These are phyloP conservation scores for Alternaria arborescens DNA, from an alignment of 2,329 filamentous ascomycete species.

Conservation along the genomic window DNA sequence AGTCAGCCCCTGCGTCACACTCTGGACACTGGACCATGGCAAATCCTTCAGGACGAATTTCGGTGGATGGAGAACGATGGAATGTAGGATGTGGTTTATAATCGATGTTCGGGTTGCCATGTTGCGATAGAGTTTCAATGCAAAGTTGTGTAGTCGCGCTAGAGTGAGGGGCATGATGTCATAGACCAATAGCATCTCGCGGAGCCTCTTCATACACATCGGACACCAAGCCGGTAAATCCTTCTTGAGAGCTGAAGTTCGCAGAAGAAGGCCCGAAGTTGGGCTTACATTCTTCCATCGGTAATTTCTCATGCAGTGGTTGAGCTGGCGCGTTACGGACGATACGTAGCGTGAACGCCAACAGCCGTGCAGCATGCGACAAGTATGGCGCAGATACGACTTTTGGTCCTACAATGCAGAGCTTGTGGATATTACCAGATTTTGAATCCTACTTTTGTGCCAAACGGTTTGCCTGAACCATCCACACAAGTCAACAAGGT, in stretches of 20 bases:
- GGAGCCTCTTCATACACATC: background rate
- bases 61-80: background rate
- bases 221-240: background rate
- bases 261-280: background rate
- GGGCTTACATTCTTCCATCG: background rate
- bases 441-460: background rate
- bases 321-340: background rate
- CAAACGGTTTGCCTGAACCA: background rate
- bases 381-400: background rate
- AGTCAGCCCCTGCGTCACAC: conserved; percentile 38
- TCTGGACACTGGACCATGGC: conserved; percentile 40
- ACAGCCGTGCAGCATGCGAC: background rate
- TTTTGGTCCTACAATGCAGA: background rate
- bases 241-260: background rate
- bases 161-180: conserved; percentile 24
- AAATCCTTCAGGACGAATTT: background rate
- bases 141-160: conserved; percentile 6
- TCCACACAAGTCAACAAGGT: background rate
- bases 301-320: background rate
- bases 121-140: conserved; percentile 7
- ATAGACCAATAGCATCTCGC: conserved; percentile 15
- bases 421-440: background rate
- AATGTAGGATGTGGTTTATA: background rate
- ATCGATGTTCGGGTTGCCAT: background rate
- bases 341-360: background rate